Conservation (phyloP, 2,329 filamentous ascomycete species). For the Aspergillus uvarum region DNA sequence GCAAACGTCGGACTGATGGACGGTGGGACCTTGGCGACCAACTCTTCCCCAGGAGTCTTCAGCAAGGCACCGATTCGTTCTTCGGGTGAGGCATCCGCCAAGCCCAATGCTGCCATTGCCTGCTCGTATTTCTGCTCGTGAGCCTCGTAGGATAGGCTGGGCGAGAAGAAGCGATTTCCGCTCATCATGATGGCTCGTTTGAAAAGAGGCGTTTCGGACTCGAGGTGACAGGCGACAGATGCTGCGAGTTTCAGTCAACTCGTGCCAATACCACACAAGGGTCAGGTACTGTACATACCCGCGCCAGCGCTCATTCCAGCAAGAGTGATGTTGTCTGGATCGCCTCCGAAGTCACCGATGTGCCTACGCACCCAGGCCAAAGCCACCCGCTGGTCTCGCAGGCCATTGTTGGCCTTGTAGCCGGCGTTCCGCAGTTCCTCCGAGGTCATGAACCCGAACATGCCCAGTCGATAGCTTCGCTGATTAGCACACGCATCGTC, state of each 20-base stretch:
- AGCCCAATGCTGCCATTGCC: constrained; percentile 41
- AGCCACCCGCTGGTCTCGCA: constrained; percentile 50
- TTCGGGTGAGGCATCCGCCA: constrained; percentile 37
- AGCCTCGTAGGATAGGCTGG: constrained; percentile 37
- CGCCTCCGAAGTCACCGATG: constrained; percentile 45
- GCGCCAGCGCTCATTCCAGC: constrained; percentile 52
- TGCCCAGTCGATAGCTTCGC: constrained; percentile 49
- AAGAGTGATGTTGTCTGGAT: constrained; percentile 40
- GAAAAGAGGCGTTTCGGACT: constrained; percentile 42
- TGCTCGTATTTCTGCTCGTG: constrained; percentile 46
- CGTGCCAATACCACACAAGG: constrained; percentile 4
- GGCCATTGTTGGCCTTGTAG: constrained; percentile 47
- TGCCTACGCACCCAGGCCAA: constrained; percentile 43
- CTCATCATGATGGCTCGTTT: constrained; percentile 44
- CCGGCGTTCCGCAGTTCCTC: constrained; percentile 48
- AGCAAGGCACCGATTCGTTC: constrained; percentile 46
- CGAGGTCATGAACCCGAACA: constrained; percentile 51
- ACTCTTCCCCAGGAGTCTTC: constrained; percentile 41
- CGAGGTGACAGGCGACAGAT: constrained; percentile 35
- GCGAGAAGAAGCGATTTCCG: constrained; percentile 47
- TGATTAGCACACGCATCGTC: constrained; percentile 9
- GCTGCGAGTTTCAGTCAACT: constrained; percentile 18
- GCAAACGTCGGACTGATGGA: constrained; percentile 38
- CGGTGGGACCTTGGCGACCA: constrained; percentile 43
- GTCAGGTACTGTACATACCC: constrained; percentile 22